A percentile compares a stretch with the other conserved stretches of the same genome.
phyloP scores from a whole-genome alignment of 2,329 filamentous ascomycete species.

The Aspergillus costaricaensis region DNA sequence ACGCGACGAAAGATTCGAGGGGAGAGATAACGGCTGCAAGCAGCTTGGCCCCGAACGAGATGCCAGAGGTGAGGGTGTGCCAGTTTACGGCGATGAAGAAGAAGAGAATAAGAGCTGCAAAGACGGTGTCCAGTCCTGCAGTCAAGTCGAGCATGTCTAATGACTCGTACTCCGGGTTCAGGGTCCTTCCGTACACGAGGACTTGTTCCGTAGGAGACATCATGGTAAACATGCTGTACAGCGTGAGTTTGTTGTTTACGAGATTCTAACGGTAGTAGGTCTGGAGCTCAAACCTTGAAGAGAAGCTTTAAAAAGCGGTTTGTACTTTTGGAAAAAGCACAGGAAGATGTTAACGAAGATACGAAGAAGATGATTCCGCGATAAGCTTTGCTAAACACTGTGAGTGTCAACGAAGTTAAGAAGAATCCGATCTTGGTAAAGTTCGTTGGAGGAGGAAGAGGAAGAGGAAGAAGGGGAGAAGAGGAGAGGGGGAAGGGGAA shows the following conservation, averaged over 20 bases:
- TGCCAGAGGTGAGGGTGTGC: conserved; percentile 1
- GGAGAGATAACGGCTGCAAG: not conserved
- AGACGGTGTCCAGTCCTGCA: conserved; percentile 8
- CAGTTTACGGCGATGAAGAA: conserved; percentile 1
- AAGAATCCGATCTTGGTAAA: not conserved
- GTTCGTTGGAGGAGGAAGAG: not conserved
- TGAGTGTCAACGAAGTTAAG: not conserved
- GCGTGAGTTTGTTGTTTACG: too few relatives aligned
- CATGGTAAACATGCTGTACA: conserved; percentile 12
- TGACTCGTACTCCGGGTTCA: conserved; percentile 5
- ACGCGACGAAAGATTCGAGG: not conserved
- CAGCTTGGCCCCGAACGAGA: not conserved
- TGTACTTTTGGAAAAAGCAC: not conserved
- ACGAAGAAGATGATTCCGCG: not conserved
- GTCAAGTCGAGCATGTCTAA: conserved; percentile 16
- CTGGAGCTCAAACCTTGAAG: too few relatives aligned
- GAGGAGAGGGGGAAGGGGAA: not conserved
- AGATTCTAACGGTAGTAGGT: too few relatives aligned
- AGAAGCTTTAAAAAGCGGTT: too few relatives aligned
- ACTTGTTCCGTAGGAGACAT: conserved; percentile 17
- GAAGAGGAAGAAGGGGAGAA: not conserved
- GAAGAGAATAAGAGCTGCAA: conserved; percentile 12
- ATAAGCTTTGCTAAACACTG: not conserved
- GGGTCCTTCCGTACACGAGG: conserved; percentile 18
- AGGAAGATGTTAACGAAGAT: not conserved